phyloP scores from a whole-genome alignment of 768 basidiomycete species.

The Mycena epipterygia region DNA sequence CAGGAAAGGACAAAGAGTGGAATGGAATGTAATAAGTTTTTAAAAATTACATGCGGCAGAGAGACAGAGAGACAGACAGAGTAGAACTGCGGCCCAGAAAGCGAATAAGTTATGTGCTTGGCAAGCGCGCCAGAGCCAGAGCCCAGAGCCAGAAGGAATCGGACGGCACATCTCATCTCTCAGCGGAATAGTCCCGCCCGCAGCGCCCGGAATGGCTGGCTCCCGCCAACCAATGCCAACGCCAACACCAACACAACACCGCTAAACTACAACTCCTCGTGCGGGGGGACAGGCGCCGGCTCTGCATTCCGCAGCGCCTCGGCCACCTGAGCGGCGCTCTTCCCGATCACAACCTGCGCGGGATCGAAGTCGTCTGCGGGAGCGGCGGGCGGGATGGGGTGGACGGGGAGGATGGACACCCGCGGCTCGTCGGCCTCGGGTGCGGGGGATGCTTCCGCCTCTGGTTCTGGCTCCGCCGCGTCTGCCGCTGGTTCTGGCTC shows the following conservation, averaged over 20 bases:
- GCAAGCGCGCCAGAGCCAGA: background rate
- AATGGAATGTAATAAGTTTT: too few species aligned
- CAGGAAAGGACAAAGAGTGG: too few species aligned
- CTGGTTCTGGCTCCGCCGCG: background rate
- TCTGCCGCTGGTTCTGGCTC: background rate
- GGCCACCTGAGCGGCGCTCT: conserved; percentile 57
- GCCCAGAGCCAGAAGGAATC: too few species aligned
- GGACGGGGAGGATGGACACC: conserved; percentile 40
- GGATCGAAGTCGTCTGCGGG: conserved; percentile 31
- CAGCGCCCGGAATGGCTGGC: too few species aligned
- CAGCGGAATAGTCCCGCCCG: too few species aligned
- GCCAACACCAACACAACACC: too few species aligned
- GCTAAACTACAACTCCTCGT: conserved; percentile 39
- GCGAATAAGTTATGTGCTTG: conserved; percentile 28
- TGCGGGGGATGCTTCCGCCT: background rate
- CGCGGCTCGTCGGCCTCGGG: conserved; percentile 20
- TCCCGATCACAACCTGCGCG: conserved; percentile 57
- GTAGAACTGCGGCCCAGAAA: background rate
- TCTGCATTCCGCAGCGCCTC: conserved; percentile 53
- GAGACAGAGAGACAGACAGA: background rate
- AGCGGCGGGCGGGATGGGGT: conserved; percentile 27
- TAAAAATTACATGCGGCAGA: too few species aligned
- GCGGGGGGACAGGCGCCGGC: conserved; percentile 10
- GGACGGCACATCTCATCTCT: background rate
- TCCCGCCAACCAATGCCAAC: too few species aligned